Conservation (phyloP, 805 yeast genomes). For the Metschnikowia gelsemii region DNA sequence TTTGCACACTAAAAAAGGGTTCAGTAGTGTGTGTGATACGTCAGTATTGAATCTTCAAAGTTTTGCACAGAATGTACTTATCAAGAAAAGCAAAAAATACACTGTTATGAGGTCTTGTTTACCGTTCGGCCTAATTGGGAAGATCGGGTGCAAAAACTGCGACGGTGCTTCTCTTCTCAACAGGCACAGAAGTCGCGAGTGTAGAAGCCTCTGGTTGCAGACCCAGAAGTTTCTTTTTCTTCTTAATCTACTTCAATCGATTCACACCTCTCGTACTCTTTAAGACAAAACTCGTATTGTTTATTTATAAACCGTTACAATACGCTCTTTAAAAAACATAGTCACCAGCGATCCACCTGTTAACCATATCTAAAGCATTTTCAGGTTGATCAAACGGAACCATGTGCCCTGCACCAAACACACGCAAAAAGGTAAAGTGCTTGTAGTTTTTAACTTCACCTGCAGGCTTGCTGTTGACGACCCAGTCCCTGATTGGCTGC, state of each 20-base stretch:
- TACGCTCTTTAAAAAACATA: conserved; percentile 48
- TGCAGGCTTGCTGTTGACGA: conserved; percentile 31
- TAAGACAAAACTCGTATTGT: too few species aligned
- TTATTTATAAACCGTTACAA: conserved; percentile 94
- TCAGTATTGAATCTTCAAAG: background rate
- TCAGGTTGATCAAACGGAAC: conserved; percentile 89
- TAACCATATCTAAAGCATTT: conserved; percentile 73
- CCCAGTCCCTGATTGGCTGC: conserved; percentile 45
- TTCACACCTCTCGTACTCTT: too few species aligned
- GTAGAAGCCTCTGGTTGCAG: too few species aligned
- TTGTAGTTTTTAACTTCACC: conserved; percentile 78
- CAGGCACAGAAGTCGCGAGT: too few species aligned
- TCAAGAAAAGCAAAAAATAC: background rate
- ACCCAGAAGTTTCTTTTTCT: too few species aligned
- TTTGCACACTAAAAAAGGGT: too few species aligned
- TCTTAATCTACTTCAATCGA: too few species aligned
- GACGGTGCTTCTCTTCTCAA: conserved; percentile 21
- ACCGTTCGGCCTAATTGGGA: conserved; percentile 13
- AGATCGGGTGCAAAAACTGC: conserved; percentile 25
- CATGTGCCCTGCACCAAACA: conserved; percentile 94
- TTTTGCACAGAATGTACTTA: background rate
- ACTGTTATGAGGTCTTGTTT: conserved; percentile 10
- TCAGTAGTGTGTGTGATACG: background rate
- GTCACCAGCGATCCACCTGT: conserved; percentile 80
- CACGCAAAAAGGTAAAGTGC: conserved; percentile 75